Evolutionary conservation across 2,329 filamentous ascomycete genomes (phyloP).

Genomic region (Talaromyces pinophilus): DNA sequence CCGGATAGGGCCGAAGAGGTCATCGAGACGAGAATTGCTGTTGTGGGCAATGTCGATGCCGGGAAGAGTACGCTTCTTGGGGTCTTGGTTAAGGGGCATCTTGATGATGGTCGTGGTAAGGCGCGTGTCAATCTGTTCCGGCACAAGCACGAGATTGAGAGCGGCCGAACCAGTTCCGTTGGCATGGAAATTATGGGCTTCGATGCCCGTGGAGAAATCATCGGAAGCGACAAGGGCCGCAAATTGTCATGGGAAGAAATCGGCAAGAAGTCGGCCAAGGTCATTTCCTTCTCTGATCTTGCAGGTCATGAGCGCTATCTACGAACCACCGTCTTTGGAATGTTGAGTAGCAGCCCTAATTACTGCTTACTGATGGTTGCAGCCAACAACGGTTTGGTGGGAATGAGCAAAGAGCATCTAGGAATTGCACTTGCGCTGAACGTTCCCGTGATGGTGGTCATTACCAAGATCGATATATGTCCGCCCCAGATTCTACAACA

Average conservation of each 20-base stretch:
- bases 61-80: slow-evolving; percentile 96
- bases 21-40: slow-evolving; percentile 93
- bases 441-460: slow-evolving; percentile 94
- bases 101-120: slow-evolving; percentile 92
- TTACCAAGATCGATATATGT: slow-evolving; percentile 98
- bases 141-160: slow-evolving; percentile 97
- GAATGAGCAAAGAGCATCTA: slow-evolving; percentile 97
- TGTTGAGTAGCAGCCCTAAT: slow-evolving; percentile 91
- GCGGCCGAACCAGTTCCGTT: slow-evolving; percentile 90
- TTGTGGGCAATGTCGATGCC: slow-evolving; percentile 96
- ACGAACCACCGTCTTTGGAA: slow-evolving; percentile 91
- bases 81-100: slow-evolving; percentile 89
- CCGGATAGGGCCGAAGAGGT: slow-evolving; percentile 78
- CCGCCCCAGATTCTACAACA: slow-evolving; percentile 92
- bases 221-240: slow-evolving; percentile 79
- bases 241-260: slow-evolving; percentile 97
- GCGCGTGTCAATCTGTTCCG: slow-evolving; percentile 94
- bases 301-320: slow-evolving; percentile 95
- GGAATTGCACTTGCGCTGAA: slow-evolving; percentile 93
- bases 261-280: slow-evolving; percentile 88
- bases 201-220: slow-evolving; percentile 78
- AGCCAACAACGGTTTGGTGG: slow-evolving; percentile 93
- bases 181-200: slow-evolving; percentile 99
- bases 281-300: slow-evolving; percentile 93
- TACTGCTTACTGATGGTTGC: slow-evolving; percentile 98